phyloP scores from a whole-genome alignment of 176 grass and related monocot species.

The Poa annua region DNA sequence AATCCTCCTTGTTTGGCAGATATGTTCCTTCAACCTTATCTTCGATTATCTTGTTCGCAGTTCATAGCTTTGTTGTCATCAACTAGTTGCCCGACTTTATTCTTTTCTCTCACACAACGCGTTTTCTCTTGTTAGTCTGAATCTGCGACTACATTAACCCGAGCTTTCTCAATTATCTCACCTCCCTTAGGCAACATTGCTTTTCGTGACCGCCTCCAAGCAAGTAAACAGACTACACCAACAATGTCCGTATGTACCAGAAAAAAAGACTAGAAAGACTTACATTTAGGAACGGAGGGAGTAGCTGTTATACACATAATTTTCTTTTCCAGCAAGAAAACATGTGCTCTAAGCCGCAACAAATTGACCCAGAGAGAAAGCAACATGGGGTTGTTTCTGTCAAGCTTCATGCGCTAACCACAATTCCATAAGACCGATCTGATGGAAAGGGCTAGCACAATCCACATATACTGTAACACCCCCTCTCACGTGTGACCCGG shows the following conservation, averaged over 20 bases:
- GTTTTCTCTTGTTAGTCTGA: neutral
- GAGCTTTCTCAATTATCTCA: neutral
- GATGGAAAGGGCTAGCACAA: no score
- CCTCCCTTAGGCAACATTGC: neutral
- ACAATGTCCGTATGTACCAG: no score
- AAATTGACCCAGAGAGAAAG: neutral
- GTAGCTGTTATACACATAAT: neutral
- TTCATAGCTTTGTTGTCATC: neutral
- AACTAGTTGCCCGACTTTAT: neutral
- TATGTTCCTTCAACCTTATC: neutral
- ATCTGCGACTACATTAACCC: neutral
- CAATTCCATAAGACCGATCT: no score
- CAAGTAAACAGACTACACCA: neutral
- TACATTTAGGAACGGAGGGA: no score
- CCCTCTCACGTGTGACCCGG: no score
- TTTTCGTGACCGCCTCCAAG: neutral
- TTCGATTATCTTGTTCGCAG: neutral
- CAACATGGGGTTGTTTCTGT: neutral
- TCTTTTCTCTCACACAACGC: neutral
- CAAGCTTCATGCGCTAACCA: no score
- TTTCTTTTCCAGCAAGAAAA: neutral
- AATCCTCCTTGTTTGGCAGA: neutral
- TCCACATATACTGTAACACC: no score
- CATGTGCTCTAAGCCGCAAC: neutral
- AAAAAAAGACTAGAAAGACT: no score